Percentiles rank a stretch among this genome's conserved stretches.
Conservation (phyloP, 192 early-diverging fungal genomes). For the Backusella tuberculispora region DNA sequence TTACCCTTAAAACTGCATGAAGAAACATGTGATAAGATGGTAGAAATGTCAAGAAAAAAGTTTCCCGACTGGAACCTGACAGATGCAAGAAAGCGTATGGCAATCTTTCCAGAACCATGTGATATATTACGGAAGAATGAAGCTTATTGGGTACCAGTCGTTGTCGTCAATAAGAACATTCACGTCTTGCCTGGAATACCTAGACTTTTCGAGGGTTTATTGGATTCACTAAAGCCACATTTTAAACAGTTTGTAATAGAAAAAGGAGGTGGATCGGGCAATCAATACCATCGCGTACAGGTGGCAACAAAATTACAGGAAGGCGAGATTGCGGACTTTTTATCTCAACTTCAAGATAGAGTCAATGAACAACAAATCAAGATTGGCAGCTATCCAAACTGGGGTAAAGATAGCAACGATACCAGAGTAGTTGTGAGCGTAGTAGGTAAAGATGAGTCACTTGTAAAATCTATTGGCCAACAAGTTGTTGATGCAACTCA, state of each 20-base stretch:
- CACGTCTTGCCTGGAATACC: constrained; percentile 75
- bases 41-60: constrained; percentile 21
- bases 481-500: constrained; percentile 29
- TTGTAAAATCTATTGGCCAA: constrained; percentile 33
- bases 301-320: constrained; percentile 52
- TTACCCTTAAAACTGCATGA: constrained; percentile 54
- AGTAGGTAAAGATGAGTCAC: constrained; percentile 48
- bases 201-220: constrained; percentile 57
- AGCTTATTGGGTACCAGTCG: constrained; percentile 75
- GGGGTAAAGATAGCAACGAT: constrained; percentile 27
- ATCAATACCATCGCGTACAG: constrained; percentile 45
- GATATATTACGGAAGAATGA: constrained; percentile 46
- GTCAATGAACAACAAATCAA: constrained; percentile 42
- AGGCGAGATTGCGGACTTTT: constrained; percentile 46
- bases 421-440: constrained; percentile 56
- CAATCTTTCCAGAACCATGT: constrained; percentile 55
- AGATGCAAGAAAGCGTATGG: constrained; percentile 65
- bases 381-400: constrained; percentile 62
- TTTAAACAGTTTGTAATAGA: constrained; percentile 6
- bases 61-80: constrained; percentile 34
- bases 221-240: constrained; percentile 39
- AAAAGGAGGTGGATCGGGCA: neutral
- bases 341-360: constrained; percentile 44
- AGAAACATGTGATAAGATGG: constrained; percentile 62
- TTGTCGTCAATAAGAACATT: constrained; percentile 65